phyloP scores from a whole-genome alignment of 202 grass and related monocot genomes.

The Carex arenaria region DNA sequence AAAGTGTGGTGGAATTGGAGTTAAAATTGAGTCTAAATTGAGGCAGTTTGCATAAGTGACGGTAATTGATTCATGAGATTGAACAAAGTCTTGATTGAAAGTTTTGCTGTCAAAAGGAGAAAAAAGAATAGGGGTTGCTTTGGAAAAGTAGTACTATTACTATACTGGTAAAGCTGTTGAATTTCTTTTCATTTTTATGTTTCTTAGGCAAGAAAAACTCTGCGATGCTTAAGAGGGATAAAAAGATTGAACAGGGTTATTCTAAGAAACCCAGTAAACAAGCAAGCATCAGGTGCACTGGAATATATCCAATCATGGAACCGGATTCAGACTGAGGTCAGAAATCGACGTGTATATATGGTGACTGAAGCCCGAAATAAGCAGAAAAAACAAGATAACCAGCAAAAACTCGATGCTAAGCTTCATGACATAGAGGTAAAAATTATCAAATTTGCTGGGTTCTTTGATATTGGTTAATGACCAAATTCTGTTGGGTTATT shows the following conservation, averaged over 20 bases:
- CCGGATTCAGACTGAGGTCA: slow-evolving; percentile 75
- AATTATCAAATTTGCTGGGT: neutral
- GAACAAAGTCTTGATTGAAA: neutral
- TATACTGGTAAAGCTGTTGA: neutral
- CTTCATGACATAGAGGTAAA: slow-evolving; percentile 78
- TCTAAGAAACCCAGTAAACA: slow-evolving; percentile 55
- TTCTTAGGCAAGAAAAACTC: slow-evolving; percentile 70
- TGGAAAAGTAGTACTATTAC: neutral
- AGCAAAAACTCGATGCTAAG: slow-evolving; percentile 79
- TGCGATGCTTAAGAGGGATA: slow-evolving; percentile 62
- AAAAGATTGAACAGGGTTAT: slow-evolving; percentile 52
- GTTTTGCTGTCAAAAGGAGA: neutral
- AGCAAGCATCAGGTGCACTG: slow-evolving; percentile 63
- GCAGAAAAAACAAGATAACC: slow-evolving; percentile 88
- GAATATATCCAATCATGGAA: slow-evolving; percentile 80
- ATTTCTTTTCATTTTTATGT: neutral
- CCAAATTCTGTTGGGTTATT: neutral
- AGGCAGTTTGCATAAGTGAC: neutral
- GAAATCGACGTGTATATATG: slow-evolving; percentile 72
- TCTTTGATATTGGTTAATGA: neutral
- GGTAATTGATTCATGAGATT: neutral
- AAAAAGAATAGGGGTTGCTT: neutral
- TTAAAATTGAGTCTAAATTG: neutral
- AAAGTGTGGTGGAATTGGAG: neutral
- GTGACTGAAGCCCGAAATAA: slow-evolving; percentile 74